phyloP scores from a whole-genome alignment of 2,329 filamentous ascomycete species.

The Orbilia javanica region DNA sequence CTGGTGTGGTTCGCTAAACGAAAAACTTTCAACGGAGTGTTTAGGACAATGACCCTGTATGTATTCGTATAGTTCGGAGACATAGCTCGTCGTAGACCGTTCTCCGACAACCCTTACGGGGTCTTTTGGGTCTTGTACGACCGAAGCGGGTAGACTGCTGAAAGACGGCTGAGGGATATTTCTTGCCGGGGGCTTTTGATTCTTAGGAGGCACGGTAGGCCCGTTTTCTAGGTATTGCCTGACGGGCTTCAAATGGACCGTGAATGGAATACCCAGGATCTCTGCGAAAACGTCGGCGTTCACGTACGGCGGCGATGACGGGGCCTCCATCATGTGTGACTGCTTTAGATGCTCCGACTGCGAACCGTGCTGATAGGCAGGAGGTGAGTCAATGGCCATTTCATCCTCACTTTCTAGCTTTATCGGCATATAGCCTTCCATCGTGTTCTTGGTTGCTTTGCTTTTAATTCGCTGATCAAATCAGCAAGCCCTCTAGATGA shows the following conservation, averaged over 20 bases:
- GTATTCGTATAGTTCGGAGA: slow-evolving; percentile 55
- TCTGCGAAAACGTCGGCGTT: slow-evolving; percentile 34
- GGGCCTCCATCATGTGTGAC: slow-evolving; percentile 1
- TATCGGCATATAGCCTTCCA: slow-evolving; percentile 4
- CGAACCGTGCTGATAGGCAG: slow-evolving; percentile 8
- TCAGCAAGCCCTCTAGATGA: neutral
- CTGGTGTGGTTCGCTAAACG: slow-evolving; percentile 39
- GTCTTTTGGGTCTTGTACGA: slow-evolving; percentile 44
- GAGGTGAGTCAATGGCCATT: slow-evolving; percentile 7
- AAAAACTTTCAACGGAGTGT: slow-evolving; percentile 30
- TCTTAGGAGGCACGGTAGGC: slow-evolving; percentile 28
- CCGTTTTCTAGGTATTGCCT: slow-evolving; percentile 32
- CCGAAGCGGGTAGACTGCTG: slow-evolving; percentile 30
- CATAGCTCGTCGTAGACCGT: slow-evolving; percentile 39
- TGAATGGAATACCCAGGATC: slow-evolving; percentile 22
- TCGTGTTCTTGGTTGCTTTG: neutral
- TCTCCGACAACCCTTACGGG: slow-evolving; percentile 45
- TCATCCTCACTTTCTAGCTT: slow-evolving; percentile 33
- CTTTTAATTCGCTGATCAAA: slow-evolving; percentile 1
- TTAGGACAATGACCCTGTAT: slow-evolving; percentile 47
- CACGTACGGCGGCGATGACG: neutral
- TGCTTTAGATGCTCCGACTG: neutral
- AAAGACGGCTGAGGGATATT: slow-evolving; percentile 32
- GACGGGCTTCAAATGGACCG: slow-evolving; percentile 39
- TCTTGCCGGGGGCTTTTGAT: slow-evolving; percentile 48